Percentiles rank a stretch among this genome's conserved stretches.
phyloP scores from a whole-genome alignment of 2,329 filamentous ascomycete species.

The Cercospora janseana region DNA sequence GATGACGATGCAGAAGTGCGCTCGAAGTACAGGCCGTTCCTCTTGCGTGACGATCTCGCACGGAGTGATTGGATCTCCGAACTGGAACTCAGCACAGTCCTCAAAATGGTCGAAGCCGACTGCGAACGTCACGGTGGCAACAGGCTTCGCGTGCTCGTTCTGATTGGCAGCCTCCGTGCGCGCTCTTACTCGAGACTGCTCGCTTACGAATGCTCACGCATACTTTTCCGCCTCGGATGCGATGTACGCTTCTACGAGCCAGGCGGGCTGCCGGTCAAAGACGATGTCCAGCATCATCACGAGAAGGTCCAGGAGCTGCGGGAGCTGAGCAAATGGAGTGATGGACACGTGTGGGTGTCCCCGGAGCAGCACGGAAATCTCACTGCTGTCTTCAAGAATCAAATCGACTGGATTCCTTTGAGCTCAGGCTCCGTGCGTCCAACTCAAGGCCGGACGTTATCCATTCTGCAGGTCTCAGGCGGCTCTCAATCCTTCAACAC shows the following conservation, averaged over 20 bases:
- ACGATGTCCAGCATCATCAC: conserved; percentile 58
- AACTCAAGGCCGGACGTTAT: conserved; percentile 64
- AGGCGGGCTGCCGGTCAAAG: conserved; percentile 59
- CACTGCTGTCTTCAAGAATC: conserved; percentile 66
- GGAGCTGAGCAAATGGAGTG: conserved; percentile 61
- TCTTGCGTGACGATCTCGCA: conserved; percentile 44
- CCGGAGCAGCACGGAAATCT: conserved; percentile 67
- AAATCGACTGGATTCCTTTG: conserved; percentile 69
- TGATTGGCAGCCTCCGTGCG: conserved; percentile 59
- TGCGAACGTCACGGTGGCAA: conserved; percentile 40
- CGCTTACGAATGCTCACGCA: conserved; percentile 59
- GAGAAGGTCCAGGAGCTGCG: conserved; percentile 63
- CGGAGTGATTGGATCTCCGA: conserved; percentile 55
- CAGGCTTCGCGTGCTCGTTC: conserved; percentile 57
- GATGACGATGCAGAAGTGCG: conserved; percentile 3
- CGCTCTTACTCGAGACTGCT: conserved; percentile 62
- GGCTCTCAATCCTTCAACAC: conserved; percentile 67
- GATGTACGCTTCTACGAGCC: conserved; percentile 65
- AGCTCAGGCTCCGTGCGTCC: conserved; percentile 61
- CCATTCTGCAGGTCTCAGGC: conserved; percentile 61
- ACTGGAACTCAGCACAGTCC: conserved; percentile 55
- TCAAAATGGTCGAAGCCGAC: conserved; percentile 53
- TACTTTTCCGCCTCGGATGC: conserved; percentile 63
- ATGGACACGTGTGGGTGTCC: conserved; percentile 65
- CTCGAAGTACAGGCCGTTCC: conserved; percentile 49